Conservation (phyloP, 768 basidiomycete species). For the Dacryopinax spathularia region DNA sequence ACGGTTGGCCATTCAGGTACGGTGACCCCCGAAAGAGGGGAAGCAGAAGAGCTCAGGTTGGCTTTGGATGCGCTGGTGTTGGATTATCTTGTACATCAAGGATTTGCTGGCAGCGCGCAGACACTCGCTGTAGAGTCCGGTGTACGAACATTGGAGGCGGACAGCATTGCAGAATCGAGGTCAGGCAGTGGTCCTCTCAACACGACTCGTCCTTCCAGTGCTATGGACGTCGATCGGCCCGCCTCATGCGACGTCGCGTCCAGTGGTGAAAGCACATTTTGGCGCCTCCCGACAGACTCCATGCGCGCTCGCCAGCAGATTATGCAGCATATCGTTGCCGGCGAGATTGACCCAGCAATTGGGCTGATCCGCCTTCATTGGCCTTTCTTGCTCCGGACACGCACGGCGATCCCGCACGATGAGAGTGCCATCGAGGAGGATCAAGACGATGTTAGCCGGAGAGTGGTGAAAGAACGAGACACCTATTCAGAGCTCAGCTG, state of each 20-base stretch:
- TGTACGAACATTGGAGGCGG: background rate
- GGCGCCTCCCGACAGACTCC: constrained; percentile 26
- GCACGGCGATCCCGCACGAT: background rate
- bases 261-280: constrained; percentile 1
- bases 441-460: background rate
- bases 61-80: constrained; percentile 61
- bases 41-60: constrained; percentile 40
- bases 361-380: constrained; percentile 40
- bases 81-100: constrained; percentile 72
- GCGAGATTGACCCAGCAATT: constrained; percentile 59
- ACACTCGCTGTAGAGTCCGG: constrained; percentile 44
- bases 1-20: background rate
- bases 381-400: constrained; percentile 38
- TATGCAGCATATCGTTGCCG: constrained; percentile 50
- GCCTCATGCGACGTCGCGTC: constrained; percentile 11
- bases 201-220: constrained; percentile 11
- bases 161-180: constrained; percentile 9
- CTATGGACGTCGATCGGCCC: constrained; percentile 40
- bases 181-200: background rate
- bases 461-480: constrained; percentile 27
- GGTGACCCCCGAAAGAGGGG: constrained; percentile 14
- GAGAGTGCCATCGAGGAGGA: constrained; percentile 4
- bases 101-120: constrained; percentile 57
- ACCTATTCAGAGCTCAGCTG: constrained; percentile 58
- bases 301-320: constrained; percentile 57